Evolutionary conservation across 2,329 filamentous ascomycete genomes (phyloP).

Genomic region (Aspergillus uvarum): DNA sequence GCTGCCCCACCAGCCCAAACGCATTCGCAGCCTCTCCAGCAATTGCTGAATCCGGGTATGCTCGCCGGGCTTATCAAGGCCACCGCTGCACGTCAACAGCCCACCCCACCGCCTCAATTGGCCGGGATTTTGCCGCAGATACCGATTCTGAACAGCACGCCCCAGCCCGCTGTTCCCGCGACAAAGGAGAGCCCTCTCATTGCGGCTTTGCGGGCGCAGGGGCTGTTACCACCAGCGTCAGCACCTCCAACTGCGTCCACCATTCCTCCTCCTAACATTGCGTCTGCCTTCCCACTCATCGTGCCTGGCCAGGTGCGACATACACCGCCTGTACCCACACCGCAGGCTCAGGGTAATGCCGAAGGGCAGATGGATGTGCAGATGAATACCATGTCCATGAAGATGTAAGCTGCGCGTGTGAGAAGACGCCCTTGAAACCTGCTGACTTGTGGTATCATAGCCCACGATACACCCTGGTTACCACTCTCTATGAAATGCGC

Average conservation of each 20-base stretch:
- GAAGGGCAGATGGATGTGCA: conserved; percentile 35
- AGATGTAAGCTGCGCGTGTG: conserved; percentile 58
- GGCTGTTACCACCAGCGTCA: conserved; percentile 57
- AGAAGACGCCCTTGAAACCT: conserved; percentile 4
- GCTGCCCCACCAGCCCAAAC: conserved; percentile 41
- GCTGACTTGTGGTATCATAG: conserved; percentile 43
- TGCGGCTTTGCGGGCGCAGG: conserved; percentile 66
- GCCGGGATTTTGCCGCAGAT: conserved; percentile 50
- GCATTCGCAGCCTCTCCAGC: conserved; percentile 35
- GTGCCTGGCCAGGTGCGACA: conserved; percentile 39
- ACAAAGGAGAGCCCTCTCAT: conserved; percentile 61
- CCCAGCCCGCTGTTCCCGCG: conserved; percentile 45
- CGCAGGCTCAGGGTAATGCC: conserved; percentile 32
- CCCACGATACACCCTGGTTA: conserved; percentile 71
- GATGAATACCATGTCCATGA: conserved; percentile 68
- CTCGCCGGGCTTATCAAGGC: conserved; percentile 48
- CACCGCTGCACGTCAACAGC: conserved; percentile 41
- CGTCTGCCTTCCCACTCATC: conserved; percentile 41
- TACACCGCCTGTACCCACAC: conserved; percentile 37
- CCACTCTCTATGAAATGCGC: conserved; percentile 73
- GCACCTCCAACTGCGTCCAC: conserved; percentile 44
- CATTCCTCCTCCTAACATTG: conserved; percentile 37
- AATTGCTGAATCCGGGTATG: conserved; percentile 44
- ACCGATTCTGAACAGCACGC: conserved; percentile 57
- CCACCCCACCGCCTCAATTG: conserved; percentile 50